These are phyloP conservation scores for Chlamydomonas sphaeroides DNA, from an alignment of 139 green algal species.

Conservation along the genomic window DNA sequence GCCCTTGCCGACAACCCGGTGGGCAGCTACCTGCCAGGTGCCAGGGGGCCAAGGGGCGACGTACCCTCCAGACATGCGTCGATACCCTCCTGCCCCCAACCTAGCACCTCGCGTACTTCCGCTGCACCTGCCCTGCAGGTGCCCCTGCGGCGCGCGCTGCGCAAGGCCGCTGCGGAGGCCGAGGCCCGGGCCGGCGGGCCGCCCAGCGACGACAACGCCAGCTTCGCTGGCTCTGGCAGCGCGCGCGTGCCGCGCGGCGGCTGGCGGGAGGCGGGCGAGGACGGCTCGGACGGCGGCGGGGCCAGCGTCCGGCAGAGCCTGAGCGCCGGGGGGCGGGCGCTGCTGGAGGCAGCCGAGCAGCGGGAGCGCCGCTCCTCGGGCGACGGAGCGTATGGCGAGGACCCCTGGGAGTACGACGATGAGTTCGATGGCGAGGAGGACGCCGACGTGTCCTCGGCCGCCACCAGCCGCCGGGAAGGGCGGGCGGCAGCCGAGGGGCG, in stretches of 20 bases:
- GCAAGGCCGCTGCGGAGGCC: not conserved
- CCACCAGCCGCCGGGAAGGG: too few species aligned
- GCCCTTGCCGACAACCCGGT: too few species aligned
- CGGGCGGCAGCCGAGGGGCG: not conserved
- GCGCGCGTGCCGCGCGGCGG: not conserved
- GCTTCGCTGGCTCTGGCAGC: not conserved
- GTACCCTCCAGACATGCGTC: too few species aligned
- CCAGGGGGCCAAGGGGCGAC: too few species aligned
- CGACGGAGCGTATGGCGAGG: not conserved
- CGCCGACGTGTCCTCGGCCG: not conserved
- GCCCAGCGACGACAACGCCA: not conserved
- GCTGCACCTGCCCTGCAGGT: not conserved
- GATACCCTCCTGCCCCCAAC: too few species aligned
- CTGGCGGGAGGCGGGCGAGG: not conserved
- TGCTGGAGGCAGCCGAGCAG: slow-evolving; percentile 12
- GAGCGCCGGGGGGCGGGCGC: not conserved
- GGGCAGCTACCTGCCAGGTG: too few species aligned
- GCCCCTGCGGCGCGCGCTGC: slow-evolving; percentile 1
- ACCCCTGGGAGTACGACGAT: slow-evolving; percentile 26
- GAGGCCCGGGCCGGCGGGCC: not conserved
- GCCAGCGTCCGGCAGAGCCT: slow-evolving; percentile 9
- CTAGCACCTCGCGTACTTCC: not conserved
- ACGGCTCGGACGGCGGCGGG: not conserved
- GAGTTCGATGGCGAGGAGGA: not conserved
- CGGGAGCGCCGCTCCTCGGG: not conserved